Evolutionary conservation across 495 filamentous ascomycete genomes (phyloP).

Genomic region (Penicillium longicatenatum): DNA sequence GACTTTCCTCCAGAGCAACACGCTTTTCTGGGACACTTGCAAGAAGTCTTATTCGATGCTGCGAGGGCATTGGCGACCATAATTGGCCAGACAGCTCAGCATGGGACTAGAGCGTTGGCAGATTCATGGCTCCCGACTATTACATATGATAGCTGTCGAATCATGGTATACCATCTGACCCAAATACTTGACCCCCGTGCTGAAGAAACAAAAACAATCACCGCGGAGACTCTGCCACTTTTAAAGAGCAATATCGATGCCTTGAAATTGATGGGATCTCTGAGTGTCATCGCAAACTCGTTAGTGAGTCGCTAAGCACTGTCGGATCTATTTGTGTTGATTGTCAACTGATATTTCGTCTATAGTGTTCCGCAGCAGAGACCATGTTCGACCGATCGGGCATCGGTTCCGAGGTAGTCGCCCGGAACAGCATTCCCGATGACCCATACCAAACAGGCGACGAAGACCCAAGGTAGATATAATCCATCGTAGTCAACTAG

Average conservation of each 20-base stretch:
- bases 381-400: conserved; percentile 34
- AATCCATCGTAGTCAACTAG: not conserved
- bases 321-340: not conserved
- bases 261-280: conserved; percentile 26
- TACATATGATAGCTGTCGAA: conserved; percentile 35
- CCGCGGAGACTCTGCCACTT: conserved; percentile 24
- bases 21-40: conserved; percentile 23
- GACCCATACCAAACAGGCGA: conserved; percentile 31
- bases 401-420: conserved; percentile 29
- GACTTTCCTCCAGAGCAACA: conserved; percentile 34
- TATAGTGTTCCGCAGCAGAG: conserved; percentile 27
- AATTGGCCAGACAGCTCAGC: conserved; percentile 27
- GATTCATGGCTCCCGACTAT: conserved; percentile 41
- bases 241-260: conserved; percentile 31
- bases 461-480: conserved; percentile 18
- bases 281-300: conserved; percentile 26
- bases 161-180: conserved; percentile 37
- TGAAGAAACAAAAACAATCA: conserved; percentile 25
- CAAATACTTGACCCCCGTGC: conserved; percentile 31
- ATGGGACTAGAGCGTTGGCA: conserved; percentile 28
- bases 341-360: not conserved
- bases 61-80: conserved; percentile 31
- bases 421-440: conserved; percentile 32
- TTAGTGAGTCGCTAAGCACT: conserved; percentile 13
- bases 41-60: conserved; percentile 30